phyloP scores from a whole-genome alignment of 1,284 basidiomycete genomes.

The Volvariella surrecta region DNA sequence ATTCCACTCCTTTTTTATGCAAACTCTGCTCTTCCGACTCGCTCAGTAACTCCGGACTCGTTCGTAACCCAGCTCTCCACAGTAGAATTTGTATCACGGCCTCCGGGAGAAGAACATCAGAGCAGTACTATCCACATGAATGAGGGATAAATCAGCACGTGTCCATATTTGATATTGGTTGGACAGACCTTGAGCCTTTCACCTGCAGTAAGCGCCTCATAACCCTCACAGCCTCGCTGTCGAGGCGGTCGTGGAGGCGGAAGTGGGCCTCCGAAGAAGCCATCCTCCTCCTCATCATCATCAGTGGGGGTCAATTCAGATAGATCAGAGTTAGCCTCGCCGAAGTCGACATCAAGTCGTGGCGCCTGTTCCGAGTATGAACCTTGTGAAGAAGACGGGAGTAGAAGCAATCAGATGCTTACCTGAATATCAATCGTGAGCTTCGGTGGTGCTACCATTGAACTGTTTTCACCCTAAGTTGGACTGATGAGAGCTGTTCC shows the following conservation, averaged over 20 bases:
- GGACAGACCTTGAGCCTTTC: slow-evolving; percentile 53
- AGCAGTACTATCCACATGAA: slow-evolving; percentile 45
- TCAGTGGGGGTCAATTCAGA: slow-evolving; percentile 1
- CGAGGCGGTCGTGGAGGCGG: slow-evolving; percentile 11
- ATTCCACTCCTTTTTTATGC: slow-evolving; percentile 35
- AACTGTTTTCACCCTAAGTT: no score
- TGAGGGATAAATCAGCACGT: slow-evolving; percentile 1
- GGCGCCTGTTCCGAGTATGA: no score
- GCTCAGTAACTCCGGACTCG: slow-evolving; percentile 34
- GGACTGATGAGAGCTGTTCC: no score
- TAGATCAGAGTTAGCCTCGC: slow-evolving; percentile 9
- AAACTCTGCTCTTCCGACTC: slow-evolving; percentile 45
- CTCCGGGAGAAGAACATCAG: slow-evolving; percentile 61
- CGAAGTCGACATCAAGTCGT: slow-evolving; percentile 4
- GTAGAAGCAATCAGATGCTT: no score
- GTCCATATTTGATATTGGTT: slow-evolving; percentile 1
- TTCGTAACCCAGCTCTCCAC: slow-evolving; percentile 56
- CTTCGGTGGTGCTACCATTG: no score
- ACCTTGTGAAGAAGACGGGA: no score
- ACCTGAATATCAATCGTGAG: no score
- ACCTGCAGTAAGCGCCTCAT: slow-evolving; percentile 40
- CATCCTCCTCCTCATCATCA: no score
- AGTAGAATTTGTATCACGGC: slow-evolving; percentile 59
- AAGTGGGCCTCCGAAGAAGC: no score
- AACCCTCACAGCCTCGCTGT: slow-evolving; percentile 35